A percentile compares a stretch with the other conserved stretches of the same genome.
Conservation (phyloP, 495 filamentous ascomycete species). For the Entonaema liquescens region DNA sequence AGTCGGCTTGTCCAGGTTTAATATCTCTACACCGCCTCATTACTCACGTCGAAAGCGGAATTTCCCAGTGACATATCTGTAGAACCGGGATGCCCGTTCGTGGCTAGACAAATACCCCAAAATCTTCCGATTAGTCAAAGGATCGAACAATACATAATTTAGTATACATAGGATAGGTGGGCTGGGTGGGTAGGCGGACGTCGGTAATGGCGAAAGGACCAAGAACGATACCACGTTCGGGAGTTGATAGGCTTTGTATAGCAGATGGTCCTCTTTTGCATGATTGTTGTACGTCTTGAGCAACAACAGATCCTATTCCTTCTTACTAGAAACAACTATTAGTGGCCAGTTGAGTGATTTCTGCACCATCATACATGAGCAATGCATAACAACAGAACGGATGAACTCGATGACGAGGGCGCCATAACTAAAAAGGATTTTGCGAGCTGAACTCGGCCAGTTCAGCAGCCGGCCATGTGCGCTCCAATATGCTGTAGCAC, state of each 20-base stretch:
- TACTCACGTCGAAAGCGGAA: slow-evolving; percentile 19
- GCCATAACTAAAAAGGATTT: slow-evolving; percentile 9
- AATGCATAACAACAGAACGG: background rate
- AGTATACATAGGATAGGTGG: background rate
- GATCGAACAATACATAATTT: slow-evolving; percentile 17
- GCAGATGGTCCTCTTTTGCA: slow-evolving; percentile 6
- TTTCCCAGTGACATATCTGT: slow-evolving; percentile 20
- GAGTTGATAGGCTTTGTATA: slow-evolving; percentile 3
- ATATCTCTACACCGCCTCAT: slow-evolving; percentile 31
- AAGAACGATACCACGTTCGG: slow-evolving; percentile 9
- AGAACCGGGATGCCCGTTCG: slow-evolving; percentile 29
- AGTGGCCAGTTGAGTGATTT: background rate
- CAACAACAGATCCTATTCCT: background rate
- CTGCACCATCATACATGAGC: slow-evolving; percentile 11
- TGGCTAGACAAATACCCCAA: slow-evolving; percentile 4
- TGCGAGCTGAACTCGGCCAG: slow-evolving; percentile 19
- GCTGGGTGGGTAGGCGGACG: background rate
- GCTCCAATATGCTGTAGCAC: slow-evolving; percentile 18
- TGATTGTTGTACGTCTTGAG: background rate
- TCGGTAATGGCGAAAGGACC: background rate
- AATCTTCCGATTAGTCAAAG: slow-evolving; percentile 15
- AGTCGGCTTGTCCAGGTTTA: slow-evolving; percentile 13
- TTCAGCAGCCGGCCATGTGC: slow-evolving; percentile 1
- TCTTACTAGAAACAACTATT: background rate
- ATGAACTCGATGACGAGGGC: background rate